These are phyloP conservation scores for Teratosphaeria destructans DNA, from an alignment of 2,329 filamentous ascomycete species.

Conservation along the genomic window DNA sequence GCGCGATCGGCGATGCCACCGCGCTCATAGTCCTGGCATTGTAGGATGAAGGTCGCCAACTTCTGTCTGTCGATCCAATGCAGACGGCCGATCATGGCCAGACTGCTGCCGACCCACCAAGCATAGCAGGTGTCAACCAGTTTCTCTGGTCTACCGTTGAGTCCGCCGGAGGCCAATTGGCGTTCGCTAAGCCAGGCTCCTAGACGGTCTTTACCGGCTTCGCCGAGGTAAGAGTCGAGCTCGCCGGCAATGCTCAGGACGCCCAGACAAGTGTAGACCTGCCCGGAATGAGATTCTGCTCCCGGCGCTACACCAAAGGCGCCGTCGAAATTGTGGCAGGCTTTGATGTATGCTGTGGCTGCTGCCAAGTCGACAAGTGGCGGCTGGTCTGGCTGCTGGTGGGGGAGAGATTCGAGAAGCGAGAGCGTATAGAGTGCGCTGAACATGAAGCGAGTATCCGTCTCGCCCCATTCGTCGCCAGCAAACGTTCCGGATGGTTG, in stretches of 20 bases:
- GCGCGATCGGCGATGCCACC: constrained; percentile 87
- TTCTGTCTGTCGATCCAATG: constrained; percentile 89
- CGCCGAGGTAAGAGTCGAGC: constrained; percentile 58
- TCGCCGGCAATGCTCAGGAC: constrained; percentile 74
- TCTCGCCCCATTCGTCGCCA: constrained; percentile 93
- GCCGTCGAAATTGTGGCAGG: constrained; percentile 88
- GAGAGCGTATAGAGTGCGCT: constrained; percentile 83
- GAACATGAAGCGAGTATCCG: constrained; percentile 90
- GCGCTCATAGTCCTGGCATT: constrained; percentile 72
- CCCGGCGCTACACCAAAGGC: constrained; percentile 84
- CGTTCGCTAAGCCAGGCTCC: constrained; percentile 88
- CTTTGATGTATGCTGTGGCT: constrained; percentile 66
- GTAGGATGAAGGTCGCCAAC: constrained; percentile 70
- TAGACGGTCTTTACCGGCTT: constrained; percentile 59
- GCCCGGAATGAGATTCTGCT: constrained; percentile 87
- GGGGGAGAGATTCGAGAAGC: constrained; percentile 59
- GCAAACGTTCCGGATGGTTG: constrained; percentile 75
- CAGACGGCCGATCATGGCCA: constrained; percentile 75
- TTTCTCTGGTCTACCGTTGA: constrained; percentile 94
- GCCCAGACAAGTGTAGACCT: constrained; percentile 89
- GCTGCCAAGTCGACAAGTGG: constrained; percentile 63
- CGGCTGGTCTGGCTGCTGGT: constrained; percentile 15
- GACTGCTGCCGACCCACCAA: constrained; percentile 93
- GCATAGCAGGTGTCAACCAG: constrained; percentile 95
- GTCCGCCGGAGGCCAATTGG: constrained; percentile 73